Percentiles rank a stretch among this genome's conserved stretches.
Evolutionary conservation across 192 early-diverging fungal genomes (phyloP).

Genomic region (Pecoramyces ruminantium): DNA sequence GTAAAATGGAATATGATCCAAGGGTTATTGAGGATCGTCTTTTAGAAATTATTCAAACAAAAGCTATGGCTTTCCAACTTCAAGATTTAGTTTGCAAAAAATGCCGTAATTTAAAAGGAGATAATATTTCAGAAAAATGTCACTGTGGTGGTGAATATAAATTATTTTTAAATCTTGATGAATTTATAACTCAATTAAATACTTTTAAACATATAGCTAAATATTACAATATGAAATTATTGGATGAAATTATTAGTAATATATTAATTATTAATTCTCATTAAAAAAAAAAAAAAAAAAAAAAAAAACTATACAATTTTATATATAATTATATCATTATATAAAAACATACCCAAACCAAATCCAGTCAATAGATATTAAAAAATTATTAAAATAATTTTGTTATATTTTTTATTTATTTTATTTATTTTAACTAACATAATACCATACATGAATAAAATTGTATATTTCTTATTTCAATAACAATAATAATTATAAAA

Average conservation of each 20-base stretch:
- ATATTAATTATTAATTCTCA: not conserved
- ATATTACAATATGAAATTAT: not conserved
- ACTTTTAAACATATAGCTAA: not conserved
- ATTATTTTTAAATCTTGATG: not conserved
- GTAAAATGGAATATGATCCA: conserved; percentile 63
- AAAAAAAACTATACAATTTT: no score
- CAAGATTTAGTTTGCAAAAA: conserved; percentile 74
- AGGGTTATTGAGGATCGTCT: conserved; percentile 65
- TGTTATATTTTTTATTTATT: no score
- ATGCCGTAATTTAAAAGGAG: conserved; percentile 50
- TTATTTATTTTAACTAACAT: no score
- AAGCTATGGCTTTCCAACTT: conserved; percentile 60
- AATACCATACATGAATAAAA: no score
- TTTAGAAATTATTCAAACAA: conserved; percentile 48
- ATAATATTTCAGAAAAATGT: not conserved
- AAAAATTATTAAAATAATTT: no score
- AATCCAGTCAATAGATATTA: no score
- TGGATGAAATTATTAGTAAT: not conserved
- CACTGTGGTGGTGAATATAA: not conserved
- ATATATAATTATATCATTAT: no score
- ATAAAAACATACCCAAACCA: no score
- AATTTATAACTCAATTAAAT: not conserved
- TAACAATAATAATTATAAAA: no score
- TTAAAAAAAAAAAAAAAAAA: not conserved
- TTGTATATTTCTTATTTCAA: no score